Conservation (phyloP, 306 rosid genomes). For the Prunus mongolica region DNA sequence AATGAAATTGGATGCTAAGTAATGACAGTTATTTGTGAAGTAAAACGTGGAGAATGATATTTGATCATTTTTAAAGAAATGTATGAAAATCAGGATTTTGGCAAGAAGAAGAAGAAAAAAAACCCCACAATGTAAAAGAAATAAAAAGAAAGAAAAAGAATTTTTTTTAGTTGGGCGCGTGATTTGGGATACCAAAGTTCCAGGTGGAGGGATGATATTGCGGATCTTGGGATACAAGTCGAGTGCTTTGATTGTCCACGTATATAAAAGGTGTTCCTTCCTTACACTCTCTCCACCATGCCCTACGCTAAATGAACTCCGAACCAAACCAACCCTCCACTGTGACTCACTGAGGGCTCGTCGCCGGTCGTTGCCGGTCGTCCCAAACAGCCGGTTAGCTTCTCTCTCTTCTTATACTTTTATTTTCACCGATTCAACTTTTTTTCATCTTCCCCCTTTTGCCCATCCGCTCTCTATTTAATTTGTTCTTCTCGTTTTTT, state of each 20-base stretch:
- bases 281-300: not conserved
- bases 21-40: no score
- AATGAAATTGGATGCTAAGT: no score
- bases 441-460: not conserved
- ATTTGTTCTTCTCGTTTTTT: not conserved
- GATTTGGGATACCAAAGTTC: not conserved
- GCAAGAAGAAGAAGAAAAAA: no score
- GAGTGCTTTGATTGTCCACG: not conserved
- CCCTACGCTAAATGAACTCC: not conserved
- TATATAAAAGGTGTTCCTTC: not conserved
- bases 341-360: not conserved
- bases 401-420: not conserved
- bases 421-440: not conserved
- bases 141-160: no score
- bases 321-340: not conserved
- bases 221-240: not conserved
- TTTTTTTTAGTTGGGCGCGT: no score
- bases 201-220: constrained; percentile 9
- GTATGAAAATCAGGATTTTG: no score
- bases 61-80: no score
- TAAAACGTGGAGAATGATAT: no score
- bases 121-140: no score
- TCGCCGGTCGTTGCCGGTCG: constrained; percentile 4
- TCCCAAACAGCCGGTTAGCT: not conserved
- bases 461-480: not conserved